These are phyloP conservation scores for Drechmeria coniospora DNA, from an alignment of 2,329 filamentous ascomycete genomes.

Conservation along the genomic window DNA sequence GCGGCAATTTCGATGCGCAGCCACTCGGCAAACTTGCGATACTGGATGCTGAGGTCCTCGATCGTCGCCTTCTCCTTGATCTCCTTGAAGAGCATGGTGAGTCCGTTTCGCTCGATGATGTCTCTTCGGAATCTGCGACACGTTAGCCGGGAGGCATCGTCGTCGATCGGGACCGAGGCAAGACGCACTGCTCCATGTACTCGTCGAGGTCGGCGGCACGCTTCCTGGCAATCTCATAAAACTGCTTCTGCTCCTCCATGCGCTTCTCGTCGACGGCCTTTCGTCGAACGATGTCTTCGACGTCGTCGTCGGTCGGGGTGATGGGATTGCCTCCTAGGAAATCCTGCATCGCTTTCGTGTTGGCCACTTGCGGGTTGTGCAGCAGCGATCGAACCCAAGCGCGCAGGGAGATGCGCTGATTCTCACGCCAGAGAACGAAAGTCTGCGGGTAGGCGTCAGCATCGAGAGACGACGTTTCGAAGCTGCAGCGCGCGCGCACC, in stretches of 20 bases:
- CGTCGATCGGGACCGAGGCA: background rate
- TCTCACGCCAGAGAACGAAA: constrained; percentile 64
- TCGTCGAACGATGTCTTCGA: constrained; percentile 62
- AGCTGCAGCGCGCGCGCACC: constrained; percentile 7
- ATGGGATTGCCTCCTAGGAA: constrained; percentile 67
- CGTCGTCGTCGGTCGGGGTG: constrained; percentile 64
- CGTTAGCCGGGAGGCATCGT: constrained; percentile 7
- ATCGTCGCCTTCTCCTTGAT: constrained; percentile 84
- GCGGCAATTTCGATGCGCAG: constrained; percentile 91
- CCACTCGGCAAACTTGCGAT: constrained; percentile 98
- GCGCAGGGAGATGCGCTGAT: constrained; percentile 77
- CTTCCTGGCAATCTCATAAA: constrained; percentile 88
- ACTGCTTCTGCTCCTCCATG: constrained; percentile 80
- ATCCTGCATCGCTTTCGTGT: constrained; percentile 68
- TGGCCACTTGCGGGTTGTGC: constrained; percentile 69
- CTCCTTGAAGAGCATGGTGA: constrained; percentile 84
- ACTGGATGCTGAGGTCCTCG: constrained; percentile 78
- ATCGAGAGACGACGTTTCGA: constrained; percentile 9
- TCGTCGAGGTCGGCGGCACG: constrained; percentile 86
- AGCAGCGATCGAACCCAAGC: constrained; percentile 81
- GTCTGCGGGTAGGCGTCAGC: constrained; percentile 17
- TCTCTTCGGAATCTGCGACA: constrained; percentile 43
- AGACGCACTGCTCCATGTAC: constrained; percentile 80
- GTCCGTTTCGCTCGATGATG: constrained; percentile 58
- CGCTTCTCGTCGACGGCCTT: constrained; percentile 77